Evolutionary conservation across 768 basidiomycete genomes (phyloP).

Genomic region (Suillus placidus): DNA sequence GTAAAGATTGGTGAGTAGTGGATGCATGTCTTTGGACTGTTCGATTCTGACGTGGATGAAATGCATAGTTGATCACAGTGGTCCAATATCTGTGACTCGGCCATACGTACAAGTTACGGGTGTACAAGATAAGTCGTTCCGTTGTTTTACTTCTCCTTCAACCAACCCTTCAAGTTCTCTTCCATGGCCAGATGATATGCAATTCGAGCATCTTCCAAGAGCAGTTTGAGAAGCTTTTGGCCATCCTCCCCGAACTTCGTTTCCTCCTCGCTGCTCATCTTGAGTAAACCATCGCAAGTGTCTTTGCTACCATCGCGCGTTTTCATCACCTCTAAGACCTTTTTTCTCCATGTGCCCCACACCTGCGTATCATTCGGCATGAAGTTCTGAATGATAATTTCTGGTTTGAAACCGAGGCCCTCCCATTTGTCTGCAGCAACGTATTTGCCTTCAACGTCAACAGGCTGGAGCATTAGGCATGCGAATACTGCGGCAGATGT

Average conservation of each 20-base stretch:
- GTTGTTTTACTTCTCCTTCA: too few relatives aligned
- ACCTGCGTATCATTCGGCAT: conserved; percentile 12
- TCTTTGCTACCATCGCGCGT: background rate
- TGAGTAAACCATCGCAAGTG: background rate
- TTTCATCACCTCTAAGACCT: background rate
- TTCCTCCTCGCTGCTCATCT: background rate
- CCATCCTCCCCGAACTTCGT: too few relatives aligned
- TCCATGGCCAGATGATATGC: background rate
- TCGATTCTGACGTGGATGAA: too few relatives aligned
- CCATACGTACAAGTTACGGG: too few relatives aligned
- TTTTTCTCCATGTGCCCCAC: conserved; percentile 5
- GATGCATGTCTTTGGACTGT: too few relatives aligned
- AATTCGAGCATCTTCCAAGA: background rate
- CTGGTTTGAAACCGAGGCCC: background rate
- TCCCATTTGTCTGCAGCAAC: background rate
- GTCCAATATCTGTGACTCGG: too few relatives aligned
- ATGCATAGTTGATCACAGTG: too few relatives aligned
- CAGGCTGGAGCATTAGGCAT: conserved; percentile 8
- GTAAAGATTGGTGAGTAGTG: too few relatives aligned
- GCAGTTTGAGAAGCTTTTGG: background rate
- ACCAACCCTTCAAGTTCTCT: background rate
- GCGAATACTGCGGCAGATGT: conserved; percentile 11
- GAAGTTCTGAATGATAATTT: conserved; percentile 6
- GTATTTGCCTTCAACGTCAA: conserved; percentile 13
- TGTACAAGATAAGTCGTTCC: too few relatives aligned